Evolutionary conservation across 1,284 basidiomycete species (phyloP), one percentile per base, ranked within the genome.

Genomic region (Irpex sp.): DNA sequence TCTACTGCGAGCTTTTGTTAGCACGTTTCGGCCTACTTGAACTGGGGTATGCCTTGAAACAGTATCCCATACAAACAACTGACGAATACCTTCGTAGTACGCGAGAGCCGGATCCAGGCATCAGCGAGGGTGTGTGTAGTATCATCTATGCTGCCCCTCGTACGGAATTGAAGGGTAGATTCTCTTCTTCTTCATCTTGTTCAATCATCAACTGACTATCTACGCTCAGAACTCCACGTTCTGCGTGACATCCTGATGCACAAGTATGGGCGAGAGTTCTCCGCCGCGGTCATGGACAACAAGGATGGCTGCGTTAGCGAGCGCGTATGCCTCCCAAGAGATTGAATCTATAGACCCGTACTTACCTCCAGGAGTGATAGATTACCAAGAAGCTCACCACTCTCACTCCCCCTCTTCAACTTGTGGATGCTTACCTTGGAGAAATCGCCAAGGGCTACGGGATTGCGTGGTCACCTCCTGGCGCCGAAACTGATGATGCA

Each of bases 201-300:
- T 13, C 51, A 55, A 4, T 15, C n/a, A 38, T 54, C 44, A 51
- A 56, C 59, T 60, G 56, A 57, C 51, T 44, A 5, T 44, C 60
- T 62, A 55, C 34, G 17, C 63, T 34, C 61, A 90, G 97, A 99
- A 75, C 85, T 99, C 40, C 94, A 97, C 69, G 80, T 94, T 44
- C 79, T 98, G 48, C 88, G 96, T 51, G 96, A 98, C 73, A 87
- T 98, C 74, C 84, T 99, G 62, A 93, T 97, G 91, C 91, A 96
- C 76, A 97, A 94, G 77, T 96, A 87, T 72, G 93, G 94, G 13
- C 84, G 94, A 19, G 94, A 97, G 21, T 96, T 91, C 71, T 85
- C 93, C 9, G 70, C 85, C 26, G 85, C 82, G 19, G 88, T 91
- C 1, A 92, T 94, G 85, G 94, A 96, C 71, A 96, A 96, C 75